phyloP scores from a whole-genome alignment of 192 early-diverging fungal species.

The Coemansia sp. region DNA sequence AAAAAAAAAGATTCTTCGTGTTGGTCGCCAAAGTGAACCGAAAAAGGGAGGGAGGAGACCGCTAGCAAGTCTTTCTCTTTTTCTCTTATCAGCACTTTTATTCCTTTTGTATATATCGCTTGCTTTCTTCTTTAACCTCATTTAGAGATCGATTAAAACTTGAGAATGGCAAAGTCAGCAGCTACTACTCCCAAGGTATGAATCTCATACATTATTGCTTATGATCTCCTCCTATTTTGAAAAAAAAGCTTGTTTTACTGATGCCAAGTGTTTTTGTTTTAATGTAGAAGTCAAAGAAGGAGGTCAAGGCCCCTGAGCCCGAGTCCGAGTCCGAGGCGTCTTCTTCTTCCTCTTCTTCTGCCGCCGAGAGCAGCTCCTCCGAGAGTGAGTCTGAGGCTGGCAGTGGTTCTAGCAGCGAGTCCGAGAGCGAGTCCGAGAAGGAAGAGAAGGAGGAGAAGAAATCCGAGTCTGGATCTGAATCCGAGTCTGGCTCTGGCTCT shows the following conservation, averaged over 20 bases:
- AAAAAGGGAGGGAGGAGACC: background rate
- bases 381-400: slow-evolving; percentile 12
- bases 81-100: background rate
- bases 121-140: background rate
- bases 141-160: slow-evolving; percentile 1
- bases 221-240: too few species aligned
- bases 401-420: slow-evolving; percentile 40
- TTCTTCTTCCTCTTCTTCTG: background rate
- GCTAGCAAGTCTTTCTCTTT: background rate
- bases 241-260: too few species aligned
- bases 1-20: slow-evolving; percentile 5
- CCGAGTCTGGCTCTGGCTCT: slow-evolving; percentile 16
- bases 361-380: slow-evolving; percentile 10
- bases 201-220: background rate
- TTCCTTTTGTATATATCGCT: slow-evolving; percentile 14
- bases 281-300: slow-evolving; percentile 7
- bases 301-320: slow-evolving; percentile 12
- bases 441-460: slow-evolving; percentile 13
- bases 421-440: slow-evolving; percentile 41
- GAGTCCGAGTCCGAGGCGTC: slow-evolving; percentile 26
- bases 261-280: background rate
- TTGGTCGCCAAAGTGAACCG: slow-evolving; percentile 1
- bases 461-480: slow-evolving; percentile 8
- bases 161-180: slow-evolving; percentile 30
- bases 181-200: slow-evolving; percentile 9